Evolutionary conservation across 2,329 filamentous ascomycete species (phyloP).

Genomic region (Ophiostoma tasmaniense): DNA sequence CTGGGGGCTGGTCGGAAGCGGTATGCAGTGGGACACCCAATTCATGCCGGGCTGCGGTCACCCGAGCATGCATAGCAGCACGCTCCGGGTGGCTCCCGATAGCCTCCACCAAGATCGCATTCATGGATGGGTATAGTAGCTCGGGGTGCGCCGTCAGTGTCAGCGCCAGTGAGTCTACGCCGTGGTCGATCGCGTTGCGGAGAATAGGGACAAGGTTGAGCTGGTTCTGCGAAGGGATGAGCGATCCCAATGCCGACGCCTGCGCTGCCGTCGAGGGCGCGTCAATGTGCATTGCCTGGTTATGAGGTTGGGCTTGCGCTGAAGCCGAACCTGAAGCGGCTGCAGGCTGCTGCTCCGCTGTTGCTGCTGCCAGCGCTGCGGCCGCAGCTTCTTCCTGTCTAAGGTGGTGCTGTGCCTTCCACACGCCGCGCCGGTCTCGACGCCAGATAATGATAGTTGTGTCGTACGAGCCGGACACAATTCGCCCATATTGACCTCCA

Average conservation of each 20-base stretch:
- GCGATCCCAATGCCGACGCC: background rate
- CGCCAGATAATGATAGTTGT: slow-evolving; percentile 95
- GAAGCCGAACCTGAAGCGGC: background rate
- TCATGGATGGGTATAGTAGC: slow-evolving; percentile 35
- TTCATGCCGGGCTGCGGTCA: background rate
- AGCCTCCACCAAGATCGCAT: slow-evolving; percentile 39
- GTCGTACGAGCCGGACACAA: slow-evolving; percentile 94
- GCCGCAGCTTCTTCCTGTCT: slow-evolving; percentile 56
- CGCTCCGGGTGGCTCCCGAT: slow-evolving; percentile 40
- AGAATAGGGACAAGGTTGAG: background rate
- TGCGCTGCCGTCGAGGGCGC: background rate
- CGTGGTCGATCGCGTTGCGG: slow-evolving; percentile 27
- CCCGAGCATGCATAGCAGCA: background rate
- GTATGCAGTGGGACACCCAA: background rate
- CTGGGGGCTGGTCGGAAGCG: background rate
- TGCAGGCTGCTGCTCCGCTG: background rate
- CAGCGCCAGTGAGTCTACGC: slow-evolving; percentile 38
- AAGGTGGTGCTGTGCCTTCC: slow-evolving; percentile 68
- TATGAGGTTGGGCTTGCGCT: background rate
- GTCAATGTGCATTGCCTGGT: slow-evolving; percentile 13
- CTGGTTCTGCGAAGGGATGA: background rate
- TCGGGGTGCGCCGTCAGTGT: slow-evolving; percentile 40
- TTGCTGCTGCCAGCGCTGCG: background rate
- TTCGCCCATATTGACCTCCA: slow-evolving; percentile 81
- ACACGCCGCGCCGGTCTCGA: slow-evolving; percentile 73